Base-by-base conservation (phyloP, 305 asterid genomes). In the Plantago coronopus region DNA sequence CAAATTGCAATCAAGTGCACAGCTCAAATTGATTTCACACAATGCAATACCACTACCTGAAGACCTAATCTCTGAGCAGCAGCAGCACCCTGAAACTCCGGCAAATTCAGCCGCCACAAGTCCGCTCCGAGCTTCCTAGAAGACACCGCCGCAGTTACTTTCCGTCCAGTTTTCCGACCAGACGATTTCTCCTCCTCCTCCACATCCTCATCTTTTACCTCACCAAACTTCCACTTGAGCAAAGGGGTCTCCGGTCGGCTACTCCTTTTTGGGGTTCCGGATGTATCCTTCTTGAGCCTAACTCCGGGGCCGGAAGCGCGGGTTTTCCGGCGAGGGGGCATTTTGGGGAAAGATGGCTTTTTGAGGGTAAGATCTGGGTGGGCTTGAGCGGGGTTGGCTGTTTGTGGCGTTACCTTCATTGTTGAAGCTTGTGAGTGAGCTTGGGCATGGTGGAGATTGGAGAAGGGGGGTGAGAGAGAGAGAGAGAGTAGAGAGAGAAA, bases 41-140 rank as follows among this genome's bases (percentile, higher is more conserved):
- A 17, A 48, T 27, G 31, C 21, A 61, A 31, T 17, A 69, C 46
- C 4, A 31, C 17, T 73, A 85, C 96, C 96, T 85, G 89, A 72
- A 80, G 57, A 78, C 83, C 84, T 72, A 76, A 47, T 31, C 61
- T 77, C 47, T 75, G 40, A 6, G 40, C 40, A 7, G 40, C 40
- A 34, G 40, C 40, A 34, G 40, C 82, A 57, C 76, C 83, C 57
- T 63, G 77, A 42, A 78, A 74, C 71, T 82, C 95, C 70, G 89
- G 82, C 78, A 57, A 54, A 3, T 64, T 64, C 72, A 87, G 72
- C 72, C 89, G 76, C 99, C 99, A 89, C 48, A 93, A 65, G 18
- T 83, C 83, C 43, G 94, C 87, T 51, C 81, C 97, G 45, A 93
- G 80, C 72, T 81, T 89, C 78, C 99, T 81, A 31, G 88, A 76